Base-by-base conservation (phyloP, 2,329 filamentous ascomycete species). In the Xylaria sp. region DNA sequence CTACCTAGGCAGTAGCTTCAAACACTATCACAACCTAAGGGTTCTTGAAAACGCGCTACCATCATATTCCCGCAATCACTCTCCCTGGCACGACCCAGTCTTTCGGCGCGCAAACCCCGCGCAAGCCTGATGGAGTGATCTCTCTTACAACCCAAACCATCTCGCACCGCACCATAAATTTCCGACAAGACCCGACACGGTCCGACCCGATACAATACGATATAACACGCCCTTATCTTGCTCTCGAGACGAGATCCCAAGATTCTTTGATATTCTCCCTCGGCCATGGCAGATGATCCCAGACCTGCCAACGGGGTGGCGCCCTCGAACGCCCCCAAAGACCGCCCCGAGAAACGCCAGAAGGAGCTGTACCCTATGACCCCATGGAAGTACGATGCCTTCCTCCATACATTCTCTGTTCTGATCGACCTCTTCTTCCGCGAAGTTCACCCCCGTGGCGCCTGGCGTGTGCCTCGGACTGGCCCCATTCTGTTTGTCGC, bases 371-470 rank as follows among this genome's bases (percentile, higher is more conserved):
- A 89, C 74, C 89, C 89, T 62, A 92, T 92, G 90, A 90, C 89
- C 76, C 86, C 88, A 74, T 92, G 88, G 85, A 90, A 91, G 73
- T 94, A 94, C 80, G 92, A 94, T 82, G 85, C 90, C 68, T 92
- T 94, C 77, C 85, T 94, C 39, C 94, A 92, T 87, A 86, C 86
- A 58, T 91, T 94, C 79, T 92, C 91, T 51, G 88, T 98, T 72
- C 86, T 98, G 62, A 90, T 97, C 73, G 96, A 99, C 81, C 90
- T 98, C 74, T 99, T 99, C 88, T 99, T 99, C 85, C 91, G 96
- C 75, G 96, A 99, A 82, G 94, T 99, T 18, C 94, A 98, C 79
- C 96, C 96, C 13, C 89, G 96, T 73, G 94, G 94, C 74, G 93
- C 94, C 72, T 99, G 96, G 94, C 95, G 94, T 81, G 92, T 99